Evolutionary conservation across 1,284 basidiomycete genomes (phyloP), one percentile per base, ranked within the genome.

Genomic region (Ceratobasidium theobromae): DNA sequence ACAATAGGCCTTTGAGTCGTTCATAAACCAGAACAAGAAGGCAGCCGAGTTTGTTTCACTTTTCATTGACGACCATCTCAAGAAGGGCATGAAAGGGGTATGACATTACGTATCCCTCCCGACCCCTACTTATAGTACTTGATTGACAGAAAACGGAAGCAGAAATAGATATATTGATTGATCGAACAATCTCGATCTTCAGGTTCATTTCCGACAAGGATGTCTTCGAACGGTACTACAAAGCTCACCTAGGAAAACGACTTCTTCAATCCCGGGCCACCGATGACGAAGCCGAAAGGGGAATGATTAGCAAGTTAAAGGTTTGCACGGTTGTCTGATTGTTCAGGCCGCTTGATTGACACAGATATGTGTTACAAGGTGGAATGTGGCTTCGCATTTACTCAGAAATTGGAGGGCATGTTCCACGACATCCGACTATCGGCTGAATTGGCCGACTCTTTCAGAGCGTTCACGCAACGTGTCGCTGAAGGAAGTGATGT

Each of bases 381-480:
- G 41, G 95, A 99, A 77, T 93, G 91, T 73, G 97, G 97, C 6
- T 92, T 91, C 74, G 93, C 96, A 74, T 99, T 98, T 75, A 98
- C 97, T 0, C 94, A 98, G 77, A 97, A 97, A 75, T 81, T 99
- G 71, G 96, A 99, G 76, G 96, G 97, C 64, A 99, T 99, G 97
- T 96, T 99, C 82, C 86, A 95, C 72, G 97, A 99, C 75, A 96
- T 99, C 87, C 93, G 88, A 73, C 77, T 97, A 40, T 96, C 93
- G 18, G 79, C 81, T 27, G 97, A 99, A 66, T 88, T 86, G 6
- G 93, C 90, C 81, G 80, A 60, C 3, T 60, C 46, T 3, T 60
- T 60, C 45, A 33, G 57, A 38, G 57, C 30, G 84, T 57, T 84
- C 83, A 3, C 99, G 94, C 76, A 82, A 82, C 60, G 79, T 79